Evolutionary conservation across 225 moss, liverwort and hornwort genomes (phyloP).

Genomic region (Lunularia cruciata): DNA sequence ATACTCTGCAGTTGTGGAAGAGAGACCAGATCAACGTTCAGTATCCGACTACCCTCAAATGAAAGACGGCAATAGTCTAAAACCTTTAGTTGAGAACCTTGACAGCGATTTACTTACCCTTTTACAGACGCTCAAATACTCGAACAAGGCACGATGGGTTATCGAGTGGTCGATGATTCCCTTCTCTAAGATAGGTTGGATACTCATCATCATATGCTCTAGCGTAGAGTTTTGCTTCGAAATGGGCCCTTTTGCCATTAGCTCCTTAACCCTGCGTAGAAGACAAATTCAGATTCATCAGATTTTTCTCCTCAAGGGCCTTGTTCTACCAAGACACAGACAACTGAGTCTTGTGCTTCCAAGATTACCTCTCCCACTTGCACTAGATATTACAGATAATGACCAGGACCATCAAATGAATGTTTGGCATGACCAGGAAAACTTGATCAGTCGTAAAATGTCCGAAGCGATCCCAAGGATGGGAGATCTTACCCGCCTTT

Average conservation of each 20-base stretch:
- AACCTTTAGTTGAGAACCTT: neutral
- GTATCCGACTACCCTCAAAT: neutral
- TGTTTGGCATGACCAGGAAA: neutral
- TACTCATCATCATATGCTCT: constrained; percentile 81
- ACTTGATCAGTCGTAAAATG: neutral
- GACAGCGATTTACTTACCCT: constrained; percentile 40
- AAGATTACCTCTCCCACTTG: no score
- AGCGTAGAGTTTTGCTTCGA: constrained; percentile 74
- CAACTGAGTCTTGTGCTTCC: neutral
- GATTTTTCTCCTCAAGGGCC: neutral
- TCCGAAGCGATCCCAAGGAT: neutral
- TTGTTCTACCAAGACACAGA: neutral
- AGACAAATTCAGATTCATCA: neutral
- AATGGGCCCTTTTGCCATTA: constrained; percentile 69
- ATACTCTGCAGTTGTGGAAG: constrained; percentile 55
- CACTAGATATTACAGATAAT: neutral
- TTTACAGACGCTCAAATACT: constrained; percentile 85
- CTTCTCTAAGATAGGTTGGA: constrained; percentile 96
- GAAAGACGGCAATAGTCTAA: neutral
- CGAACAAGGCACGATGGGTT: constrained; percentile 82
- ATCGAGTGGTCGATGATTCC: constrained; percentile 95
- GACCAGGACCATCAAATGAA: neutral
- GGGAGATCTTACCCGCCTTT: constrained; percentile 59
- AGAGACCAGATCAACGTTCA: neutral
- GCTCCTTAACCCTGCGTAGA: constrained; percentile 58